Evolutionary conservation across 2,329 filamentous ascomycete genomes (phyloP).

Genomic region (Sporothrix inflata): DNA sequence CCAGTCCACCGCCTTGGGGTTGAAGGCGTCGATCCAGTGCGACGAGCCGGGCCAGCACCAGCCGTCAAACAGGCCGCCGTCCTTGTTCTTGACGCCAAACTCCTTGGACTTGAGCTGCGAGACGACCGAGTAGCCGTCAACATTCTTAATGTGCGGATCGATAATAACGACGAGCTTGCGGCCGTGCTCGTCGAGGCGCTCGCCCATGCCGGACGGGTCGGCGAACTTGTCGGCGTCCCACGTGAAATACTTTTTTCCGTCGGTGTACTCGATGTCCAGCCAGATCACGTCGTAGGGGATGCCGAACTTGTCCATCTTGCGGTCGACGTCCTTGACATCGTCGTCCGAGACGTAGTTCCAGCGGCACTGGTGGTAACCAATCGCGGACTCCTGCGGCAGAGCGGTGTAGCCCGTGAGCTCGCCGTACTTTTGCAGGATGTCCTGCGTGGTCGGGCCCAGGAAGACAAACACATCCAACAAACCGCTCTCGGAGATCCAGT

Average conservation of each 20-base stretch:
- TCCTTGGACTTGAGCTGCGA: conserved; percentile 83
- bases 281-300: conserved; percentile 99
- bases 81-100: conserved; percentile 86
- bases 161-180: conserved; percentile 94
- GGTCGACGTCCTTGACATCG: conserved; percentile 94
- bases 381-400: conserved; percentile 87
- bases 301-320: conserved; percentile 91
- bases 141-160: conserved; percentile 97
- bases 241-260: conserved; percentile 97
- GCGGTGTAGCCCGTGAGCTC: conserved; percentile 91
- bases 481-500: conserved; percentile 95
- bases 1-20: conserved; percentile 87
- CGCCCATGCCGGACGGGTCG: conserved; percentile 82
- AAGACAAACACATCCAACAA: conserved; percentile 93
- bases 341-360: conserved; percentile 99
- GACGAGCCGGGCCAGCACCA: conserved; percentile 99
- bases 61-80: conserved; percentile 85
- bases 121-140: conserved; percentile 73
- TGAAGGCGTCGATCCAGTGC: conserved; percentile 95
- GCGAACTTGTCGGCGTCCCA: conserved; percentile 90
- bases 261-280: conserved; percentile 97
- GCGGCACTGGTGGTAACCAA: conserved; percentile 95
- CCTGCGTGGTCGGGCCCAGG: conserved; percentile 82
- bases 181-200: conserved; percentile 82
- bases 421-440: conserved; percentile 79